Base-by-base conservation (phyloP, 192 early-diverging fungal genomes). In the Backusella sp. region DNA sequence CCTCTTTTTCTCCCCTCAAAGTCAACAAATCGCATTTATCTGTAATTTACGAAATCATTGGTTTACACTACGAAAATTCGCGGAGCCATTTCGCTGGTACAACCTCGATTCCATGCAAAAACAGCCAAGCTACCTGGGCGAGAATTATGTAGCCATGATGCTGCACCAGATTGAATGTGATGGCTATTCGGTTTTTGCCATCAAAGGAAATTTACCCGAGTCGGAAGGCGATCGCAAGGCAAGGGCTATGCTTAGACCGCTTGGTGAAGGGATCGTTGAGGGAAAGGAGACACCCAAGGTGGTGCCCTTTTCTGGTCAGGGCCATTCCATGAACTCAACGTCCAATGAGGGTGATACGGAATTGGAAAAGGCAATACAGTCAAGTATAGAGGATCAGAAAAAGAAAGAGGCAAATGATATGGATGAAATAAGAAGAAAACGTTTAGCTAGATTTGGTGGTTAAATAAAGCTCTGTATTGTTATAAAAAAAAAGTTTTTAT, bases 21-120 rank as follows among this genome's bases (percentile, higher is more conserved):
- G 88, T 49, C 56, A 85, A 2, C 84, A 88, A 71, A 36, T 77
- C 5, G 93, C 91, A 0, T 95, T 88, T 59, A 94, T 95, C 46
- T 93, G 92, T 80, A 91, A 95, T 78, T 76, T 94, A 44, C 76
- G 83, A 66, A 67, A 88, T 68, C 87, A 88, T 71, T 90, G 86
- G 86, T 88, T 92, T 70, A 91, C 91, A 6, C 65, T 95, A 37
- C 82, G 94, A 19, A 79, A 86, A 66, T 95, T 95, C 83, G 90
- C 90, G 1, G 78, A 84, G 9, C 76, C 87, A 7, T 82, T 84
- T n/a, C 83, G 92, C 28, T 95, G 91, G 91, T 93, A 93, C 80
- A 94, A 95, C 70, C 79, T 95, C 49, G 91, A 95, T 75, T 88
- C 86, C 4, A 77, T 87, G 35, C 85, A 82, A 66, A 14, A 73